Conservation (phyloP, 805 yeast genomes). For the Candida gorgasii region DNA sequence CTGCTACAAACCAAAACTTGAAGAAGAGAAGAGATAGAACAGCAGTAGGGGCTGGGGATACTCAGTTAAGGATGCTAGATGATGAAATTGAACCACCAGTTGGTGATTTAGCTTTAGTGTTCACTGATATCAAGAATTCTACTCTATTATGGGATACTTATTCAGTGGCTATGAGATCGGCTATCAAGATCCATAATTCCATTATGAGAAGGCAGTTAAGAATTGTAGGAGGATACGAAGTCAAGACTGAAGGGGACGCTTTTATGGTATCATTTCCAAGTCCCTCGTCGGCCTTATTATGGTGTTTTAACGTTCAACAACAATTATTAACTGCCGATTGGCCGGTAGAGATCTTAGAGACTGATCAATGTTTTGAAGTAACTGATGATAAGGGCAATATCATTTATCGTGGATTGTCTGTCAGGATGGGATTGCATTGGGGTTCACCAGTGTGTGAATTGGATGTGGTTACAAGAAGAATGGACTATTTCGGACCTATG, state of each 20-base stretch:
- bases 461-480: slow-evolving; percentile 91
- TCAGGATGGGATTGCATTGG: slow-evolving; percentile 98
- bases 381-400: slow-evolving; percentile 59
- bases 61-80: slow-evolving; percentile 77
- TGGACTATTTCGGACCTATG: slow-evolving; percentile 99
- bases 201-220: slow-evolving; percentile 92
- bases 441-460: slow-evolving; percentile 95
- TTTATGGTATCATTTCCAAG: slow-evolving; percentile 97
- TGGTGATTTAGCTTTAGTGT: slow-evolving; percentile 92
- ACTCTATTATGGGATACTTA: slow-evolving; percentile 91
- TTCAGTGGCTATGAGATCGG: slow-evolving; percentile 94
- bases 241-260: slow-evolving; percentile 98
- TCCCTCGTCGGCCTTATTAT: slow-evolving; percentile 82
- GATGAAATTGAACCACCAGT: slow-evolving; percentile 93
- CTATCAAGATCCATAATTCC: slow-evolving; percentile 90
- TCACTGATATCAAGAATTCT: slow-evolving; percentile 95
- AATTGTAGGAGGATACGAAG: slow-evolving; percentile 96
- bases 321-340: slow-evolving; percentile 83
- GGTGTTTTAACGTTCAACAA: slow-evolving; percentile 93
- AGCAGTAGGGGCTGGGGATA: slow-evolving; percentile 60
- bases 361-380: slow-evolving; percentile 81
- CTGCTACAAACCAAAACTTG: slow-evolving; percentile 19
- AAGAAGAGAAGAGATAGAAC: slow-evolving; percentile 33
- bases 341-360: slow-evolving; percentile 89
- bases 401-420: slow-evolving; percentile 86